These are phyloP conservation scores for Mimosa bimucronata DNA, from an alignment of 306 rosid species.

Conservation along the genomic window DNA sequence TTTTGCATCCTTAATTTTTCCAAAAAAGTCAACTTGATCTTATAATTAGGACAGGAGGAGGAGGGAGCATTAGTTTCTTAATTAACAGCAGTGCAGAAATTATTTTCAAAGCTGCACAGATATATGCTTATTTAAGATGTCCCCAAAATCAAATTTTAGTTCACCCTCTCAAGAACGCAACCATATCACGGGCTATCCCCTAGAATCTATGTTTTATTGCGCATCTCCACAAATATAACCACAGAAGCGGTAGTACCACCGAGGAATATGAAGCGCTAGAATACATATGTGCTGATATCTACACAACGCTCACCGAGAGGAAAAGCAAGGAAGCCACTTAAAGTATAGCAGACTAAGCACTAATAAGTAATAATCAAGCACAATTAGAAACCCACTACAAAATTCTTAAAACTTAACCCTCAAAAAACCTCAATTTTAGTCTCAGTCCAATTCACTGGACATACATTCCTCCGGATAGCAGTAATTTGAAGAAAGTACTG, in stretches of 20 bases:
- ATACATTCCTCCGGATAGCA: not conserved
- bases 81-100: slow-evolving; percentile 8
- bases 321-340: slow-evolving; percentile 33
- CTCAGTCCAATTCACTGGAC: slow-evolving; percentile 9
- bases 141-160: not conserved
- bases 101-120: slow-evolving; percentile 22
- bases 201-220: not conserved
- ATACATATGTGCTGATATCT: slow-evolving; percentile 14
- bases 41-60: no score
- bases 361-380: slow-evolving; percentile 15
- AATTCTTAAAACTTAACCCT: slow-evolving; percentile 21
- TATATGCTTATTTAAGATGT: not conserved
- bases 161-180: not conserved
- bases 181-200: not conserved
- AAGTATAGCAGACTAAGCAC: not conserved
- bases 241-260: slow-evolving; percentile 3
- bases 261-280: slow-evolving; percentile 13
- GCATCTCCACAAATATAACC: not conserved
- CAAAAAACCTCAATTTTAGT: slow-evolving; percentile 9
- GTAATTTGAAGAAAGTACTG: not conserved
- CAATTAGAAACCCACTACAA: slow-evolving; percentile 5
- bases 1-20: no score
- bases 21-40: no score
- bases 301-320: not conserved
- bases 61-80: no score